Evolutionary conservation across 768 basidiomycete genomes (phyloP).

Genomic region (Rubroboletus satanas): DNA sequence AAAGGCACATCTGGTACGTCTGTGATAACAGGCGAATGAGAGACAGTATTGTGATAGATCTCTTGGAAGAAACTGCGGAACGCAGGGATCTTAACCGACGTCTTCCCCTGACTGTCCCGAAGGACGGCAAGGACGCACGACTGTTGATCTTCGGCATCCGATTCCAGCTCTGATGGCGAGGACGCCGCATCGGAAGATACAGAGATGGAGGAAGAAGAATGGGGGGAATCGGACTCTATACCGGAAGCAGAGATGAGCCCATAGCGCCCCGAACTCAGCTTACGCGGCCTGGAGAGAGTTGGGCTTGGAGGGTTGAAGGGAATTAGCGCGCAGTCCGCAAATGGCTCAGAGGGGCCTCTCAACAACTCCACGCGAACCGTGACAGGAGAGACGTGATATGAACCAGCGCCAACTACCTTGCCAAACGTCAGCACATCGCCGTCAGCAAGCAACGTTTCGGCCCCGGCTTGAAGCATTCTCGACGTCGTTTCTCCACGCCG

Average conservation of each 20-base stretch:
- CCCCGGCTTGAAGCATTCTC: conserved; percentile 50
- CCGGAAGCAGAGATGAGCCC: conserved; percentile 44
- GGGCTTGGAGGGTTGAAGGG: conserved; percentile 30
- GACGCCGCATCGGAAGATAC: conserved; percentile 35
- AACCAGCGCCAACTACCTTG: conserved; percentile 64
- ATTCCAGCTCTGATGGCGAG: conserved; percentile 38
- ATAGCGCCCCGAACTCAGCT: conserved; percentile 55
- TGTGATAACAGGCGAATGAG: conserved; percentile 10
- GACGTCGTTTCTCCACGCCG: conserved; percentile 48
- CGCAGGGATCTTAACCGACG: conserved; percentile 29
- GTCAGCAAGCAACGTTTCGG: conserved; percentile 53
- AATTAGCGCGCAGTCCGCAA: conserved; percentile 1
- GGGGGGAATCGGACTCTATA: conserved; percentile 23
- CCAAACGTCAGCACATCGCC: conserved; percentile 76
- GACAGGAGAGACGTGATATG: conserved; percentile 59
- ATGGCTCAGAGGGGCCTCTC: conserved; percentile 20
- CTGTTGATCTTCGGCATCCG: conserved; percentile 52
- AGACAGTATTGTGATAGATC: conserved; percentile 16
- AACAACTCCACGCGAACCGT: conserved; percentile 58
- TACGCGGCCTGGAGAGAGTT: conserved; percentile 24
- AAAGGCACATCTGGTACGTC: conserved; percentile 9
- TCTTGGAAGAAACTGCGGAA: conserved; percentile 31
- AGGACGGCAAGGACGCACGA: conserved; percentile 12
- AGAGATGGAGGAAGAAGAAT: conserved; percentile 40
- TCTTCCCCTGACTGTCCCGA: conserved; percentile 13